phyloP scores from a whole-genome alignment of 805 yeast genomes.

The Candida taoyuanica region DNA sequence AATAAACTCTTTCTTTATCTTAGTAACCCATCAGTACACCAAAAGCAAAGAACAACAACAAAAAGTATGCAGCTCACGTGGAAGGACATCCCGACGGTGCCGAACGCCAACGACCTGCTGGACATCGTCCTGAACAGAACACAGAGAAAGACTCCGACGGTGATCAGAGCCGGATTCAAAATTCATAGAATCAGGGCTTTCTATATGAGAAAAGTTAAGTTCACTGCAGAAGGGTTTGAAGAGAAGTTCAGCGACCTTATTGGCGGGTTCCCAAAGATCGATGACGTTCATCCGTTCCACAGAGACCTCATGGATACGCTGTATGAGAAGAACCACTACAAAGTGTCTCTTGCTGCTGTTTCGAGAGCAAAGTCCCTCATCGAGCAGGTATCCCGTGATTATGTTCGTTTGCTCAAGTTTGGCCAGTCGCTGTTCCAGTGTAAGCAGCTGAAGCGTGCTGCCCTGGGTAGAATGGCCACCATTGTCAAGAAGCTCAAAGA shows the following conservation, averaged over 20 bases:
- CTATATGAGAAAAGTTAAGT: constrained; percentile 96
- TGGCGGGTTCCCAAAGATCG: constrained; percentile 89
- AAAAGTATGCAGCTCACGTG: constrained; percentile 86
- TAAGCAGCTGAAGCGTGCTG: constrained; percentile 97
- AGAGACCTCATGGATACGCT: constrained; percentile 96
- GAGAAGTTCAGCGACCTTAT: constrained; percentile 88
- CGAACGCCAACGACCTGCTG: constrained; percentile 86
- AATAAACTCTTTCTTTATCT: neutral
- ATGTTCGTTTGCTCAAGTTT: constrained; percentile 86
- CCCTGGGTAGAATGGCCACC: constrained; percentile 99
- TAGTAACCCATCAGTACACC: neutral
- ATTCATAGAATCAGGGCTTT: constrained; percentile 95
- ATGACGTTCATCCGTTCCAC: constrained; percentile 98
- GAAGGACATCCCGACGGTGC: constrained; percentile 97
- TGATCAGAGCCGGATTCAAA: constrained; percentile 92
- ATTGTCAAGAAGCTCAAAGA: constrained; percentile 93
- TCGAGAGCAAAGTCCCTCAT: constrained; percentile 90
- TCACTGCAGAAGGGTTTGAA: constrained; percentile 91
- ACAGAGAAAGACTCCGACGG: constrained; percentile 99
- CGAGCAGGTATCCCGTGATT: constrained; percentile 96
- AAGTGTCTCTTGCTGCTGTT: constrained; percentile 91
- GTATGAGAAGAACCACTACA: constrained; percentile 97
- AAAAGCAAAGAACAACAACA: neutral
- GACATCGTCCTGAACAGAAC: constrained; percentile 96
- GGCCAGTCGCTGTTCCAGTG: constrained; percentile 98